Conservation (phyloP, 257 asterid species). For the Solanum lycopersicoides region DNA sequence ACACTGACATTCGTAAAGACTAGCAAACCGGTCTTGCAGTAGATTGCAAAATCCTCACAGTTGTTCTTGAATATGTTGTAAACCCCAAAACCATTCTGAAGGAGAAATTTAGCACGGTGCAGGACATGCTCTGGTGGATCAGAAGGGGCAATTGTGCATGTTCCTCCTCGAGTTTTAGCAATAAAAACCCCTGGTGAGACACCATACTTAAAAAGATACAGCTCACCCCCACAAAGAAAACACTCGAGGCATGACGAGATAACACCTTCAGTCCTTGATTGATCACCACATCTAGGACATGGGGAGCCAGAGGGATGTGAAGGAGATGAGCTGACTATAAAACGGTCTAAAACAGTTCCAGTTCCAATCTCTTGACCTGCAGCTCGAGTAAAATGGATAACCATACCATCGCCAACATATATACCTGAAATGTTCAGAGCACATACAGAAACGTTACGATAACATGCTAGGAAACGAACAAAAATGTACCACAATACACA, state of each 20-base stretch:
- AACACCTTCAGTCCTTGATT: slow-evolving; percentile 47
- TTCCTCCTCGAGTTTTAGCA: slow-evolving; percentile 83
- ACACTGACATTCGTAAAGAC: slow-evolving; percentile 38
- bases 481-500: background rate
- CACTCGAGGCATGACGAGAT: slow-evolving; percentile 85
- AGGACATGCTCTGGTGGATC: slow-evolving; percentile 57
- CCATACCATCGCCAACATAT: slow-evolving; percentile 61
- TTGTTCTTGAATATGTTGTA: slow-evolving; percentile 70
- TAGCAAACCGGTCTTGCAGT: slow-evolving; percentile 87
- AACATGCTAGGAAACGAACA: background rate
- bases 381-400: slow-evolving; percentile 83
- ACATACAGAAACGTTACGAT: background rate
- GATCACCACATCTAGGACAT: slow-evolving; percentile 78
- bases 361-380: slow-evolving; percentile 83
- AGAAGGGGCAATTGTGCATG: slow-evolving; percentile 62
- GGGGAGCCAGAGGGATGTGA: slow-evolving; percentile 34
- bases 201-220: slow-evolving; percentile 53
- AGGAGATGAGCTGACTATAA: slow-evolving; percentile 67
- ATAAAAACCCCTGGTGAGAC: slow-evolving; percentile 45
- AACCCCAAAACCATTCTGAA: slow-evolving; percentile 68
- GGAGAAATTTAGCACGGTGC: slow-evolving; percentile 67
- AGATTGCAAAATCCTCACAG: slow-evolving; percentile 84
- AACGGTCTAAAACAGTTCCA: slow-evolving; percentile 57
- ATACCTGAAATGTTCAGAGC: slow-evolving; percentile 40
- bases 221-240: slow-evolving; percentile 59